phyloP scores from a whole-genome alignment of 2,329 filamentous ascomycete species.

The Colletotrichum musae region DNA sequence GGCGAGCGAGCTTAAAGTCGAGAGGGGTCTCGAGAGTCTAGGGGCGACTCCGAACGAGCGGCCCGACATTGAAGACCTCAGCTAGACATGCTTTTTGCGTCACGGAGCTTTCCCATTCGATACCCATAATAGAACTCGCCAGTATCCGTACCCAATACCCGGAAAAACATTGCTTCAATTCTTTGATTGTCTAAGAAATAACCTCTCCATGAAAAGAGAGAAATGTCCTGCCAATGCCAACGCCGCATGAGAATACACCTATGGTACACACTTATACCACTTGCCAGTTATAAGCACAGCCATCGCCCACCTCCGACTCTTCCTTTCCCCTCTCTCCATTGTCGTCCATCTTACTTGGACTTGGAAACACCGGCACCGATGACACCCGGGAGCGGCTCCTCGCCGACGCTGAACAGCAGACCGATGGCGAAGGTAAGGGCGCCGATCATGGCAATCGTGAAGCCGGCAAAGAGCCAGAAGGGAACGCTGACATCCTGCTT shows the following conservation, averaged over 20 bases:
- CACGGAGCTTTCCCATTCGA: slow-evolving; percentile 35
- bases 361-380: slow-evolving; percentile 94
- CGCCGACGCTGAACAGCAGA: slow-evolving; percentile 86
- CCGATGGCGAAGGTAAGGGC: slow-evolving; percentile 80
- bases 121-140: slow-evolving; percentile 38
- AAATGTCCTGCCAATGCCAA: slow-evolving; percentile 45
- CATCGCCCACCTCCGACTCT: slow-evolving; percentile 29
- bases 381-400: slow-evolving; percentile 91
- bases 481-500: slow-evolving; percentile 91
- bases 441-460: slow-evolving; percentile 78
- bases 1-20: slow-evolving; percentile 47
- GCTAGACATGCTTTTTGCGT: slow-evolving; percentile 37
- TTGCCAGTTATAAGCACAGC: slow-evolving; percentile 41
- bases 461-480: slow-evolving; percentile 88
- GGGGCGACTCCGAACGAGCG: slow-evolving; percentile 58
- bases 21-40: slow-evolving; percentile 63
- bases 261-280: slow-evolving; percentile 46
- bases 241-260: slow-evolving; percentile 47
- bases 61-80: slow-evolving; percentile 47
- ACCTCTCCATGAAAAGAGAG: slow-evolving; percentile 42
- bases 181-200: slow-evolving; percentile 43
- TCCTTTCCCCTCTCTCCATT: not conserved
- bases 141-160: not conserved
- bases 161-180: slow-evolving; percentile 35
- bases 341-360: slow-evolving; percentile 65